Evolutionary conservation across 768 basidiomycete genomes (phyloP).

Genomic region (Phaeotremella fagi): DNA sequence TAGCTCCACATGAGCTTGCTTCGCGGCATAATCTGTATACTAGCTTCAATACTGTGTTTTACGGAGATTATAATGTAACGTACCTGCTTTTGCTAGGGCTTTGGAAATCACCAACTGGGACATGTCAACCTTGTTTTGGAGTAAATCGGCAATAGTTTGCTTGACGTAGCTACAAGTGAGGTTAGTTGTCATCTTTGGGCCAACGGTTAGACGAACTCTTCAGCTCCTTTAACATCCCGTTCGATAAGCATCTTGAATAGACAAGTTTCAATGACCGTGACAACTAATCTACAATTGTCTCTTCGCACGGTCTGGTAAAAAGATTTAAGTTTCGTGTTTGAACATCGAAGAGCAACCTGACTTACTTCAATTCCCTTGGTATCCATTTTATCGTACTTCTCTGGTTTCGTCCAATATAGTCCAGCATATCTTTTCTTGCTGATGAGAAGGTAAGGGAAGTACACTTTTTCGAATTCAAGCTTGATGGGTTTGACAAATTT

Average conservation of each 20-base stretch:
- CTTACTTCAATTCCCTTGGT: constrained; percentile 96
- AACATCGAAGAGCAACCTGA: neutral
- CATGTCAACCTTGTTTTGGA: constrained; percentile 98
- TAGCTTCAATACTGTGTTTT: no score
- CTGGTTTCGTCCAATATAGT: constrained; percentile 90
- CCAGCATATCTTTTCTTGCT: constrained; percentile 99
- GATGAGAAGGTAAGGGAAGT: constrained; percentile 95
- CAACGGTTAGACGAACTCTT: constrained; percentile 64
- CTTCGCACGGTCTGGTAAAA: constrained; percentile 78
- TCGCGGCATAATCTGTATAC: constrained; percentile 88
- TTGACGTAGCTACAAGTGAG: constrained; percentile 70
- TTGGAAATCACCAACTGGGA: constrained; percentile 99
- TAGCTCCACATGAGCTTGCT: constrained; percentile 94
- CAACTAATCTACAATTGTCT: constrained; percentile 97
- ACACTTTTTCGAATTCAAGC: constrained; percentile 98
- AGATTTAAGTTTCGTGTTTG: neutral
- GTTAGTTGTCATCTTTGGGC: neutral
- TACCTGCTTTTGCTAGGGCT: constrained; percentile 81
- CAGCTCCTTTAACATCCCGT: constrained; percentile 85
- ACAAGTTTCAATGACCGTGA: constrained; percentile 96
- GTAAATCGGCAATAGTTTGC: constrained; percentile 81
- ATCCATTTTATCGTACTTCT: constrained; percentile 99
- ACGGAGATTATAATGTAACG: no score
- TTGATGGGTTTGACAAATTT: constrained; percentile 96
- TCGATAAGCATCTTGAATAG: constrained; percentile 97